Evolutionary conservation across 2,329 filamentous ascomycete genomes (phyloP).

Genomic region (Nannizzia gypsea): DNA sequence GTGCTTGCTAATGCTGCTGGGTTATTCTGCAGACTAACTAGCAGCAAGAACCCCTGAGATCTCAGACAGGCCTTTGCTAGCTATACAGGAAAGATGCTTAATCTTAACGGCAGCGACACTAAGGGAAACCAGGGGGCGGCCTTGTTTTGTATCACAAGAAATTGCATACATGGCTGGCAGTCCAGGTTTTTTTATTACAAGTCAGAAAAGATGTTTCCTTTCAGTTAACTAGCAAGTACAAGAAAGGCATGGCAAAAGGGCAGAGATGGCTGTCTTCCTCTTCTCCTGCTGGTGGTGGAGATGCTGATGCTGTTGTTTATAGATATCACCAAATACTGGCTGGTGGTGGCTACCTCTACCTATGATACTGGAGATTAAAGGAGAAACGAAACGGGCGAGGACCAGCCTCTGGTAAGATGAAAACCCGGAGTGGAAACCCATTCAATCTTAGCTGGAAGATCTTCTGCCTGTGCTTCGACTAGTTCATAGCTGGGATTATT

Average conservation of each 20-base stretch:
- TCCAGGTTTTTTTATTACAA: neutral
- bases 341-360: too few relatives aligned
- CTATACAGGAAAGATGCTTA: neutral
- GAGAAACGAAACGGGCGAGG: neutral
- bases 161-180: neutral
- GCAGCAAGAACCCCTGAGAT: neutral
- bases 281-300: neutral
- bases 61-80: neutral
- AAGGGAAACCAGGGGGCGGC: neutral
- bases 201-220: neutral
- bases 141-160: conserved; percentile 1
- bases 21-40: too few relatives aligned
- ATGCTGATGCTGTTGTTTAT: neutral
- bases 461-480: neutral
- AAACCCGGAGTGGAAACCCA: neutral
- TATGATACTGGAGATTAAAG: neutral
- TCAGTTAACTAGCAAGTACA: neutral
- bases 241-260: neutral
- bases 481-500: neutral
- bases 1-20: too few relatives aligned
- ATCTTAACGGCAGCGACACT: neutral
- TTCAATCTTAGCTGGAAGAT: neutral
- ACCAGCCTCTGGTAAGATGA: neutral
- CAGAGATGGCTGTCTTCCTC: neutral
- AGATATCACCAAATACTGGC: too few relatives aligned